Conservation (phyloP, 345 rosid species). For the Brassica cretica region DNA sequence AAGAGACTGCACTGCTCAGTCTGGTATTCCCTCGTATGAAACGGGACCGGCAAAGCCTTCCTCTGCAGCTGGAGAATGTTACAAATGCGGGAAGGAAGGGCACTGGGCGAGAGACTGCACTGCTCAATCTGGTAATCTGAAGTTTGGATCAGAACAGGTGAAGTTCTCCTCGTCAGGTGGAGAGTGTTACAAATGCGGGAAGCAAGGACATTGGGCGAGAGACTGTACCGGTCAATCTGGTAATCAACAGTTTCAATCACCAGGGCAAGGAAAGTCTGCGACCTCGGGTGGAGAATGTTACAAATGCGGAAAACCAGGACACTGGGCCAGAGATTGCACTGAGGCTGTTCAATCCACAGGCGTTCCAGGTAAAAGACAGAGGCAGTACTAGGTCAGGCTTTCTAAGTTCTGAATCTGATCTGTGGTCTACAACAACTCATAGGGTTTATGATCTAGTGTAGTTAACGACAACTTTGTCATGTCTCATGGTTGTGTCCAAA, state of each 20-base stretch:
- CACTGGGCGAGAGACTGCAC: slow-evolving; percentile 60
- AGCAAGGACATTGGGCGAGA: slow-evolving; percentile 56
- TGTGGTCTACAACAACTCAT: background rate
- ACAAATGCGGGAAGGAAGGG: slow-evolving; percentile 41
- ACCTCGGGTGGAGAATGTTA: slow-evolving; percentile 34
- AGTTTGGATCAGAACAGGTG: slow-evolving; percentile 19
- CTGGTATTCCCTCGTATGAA: slow-evolving; percentile 9
- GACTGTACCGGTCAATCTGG: slow-evolving; percentile 44
- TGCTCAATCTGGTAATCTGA: slow-evolving; percentile 25
- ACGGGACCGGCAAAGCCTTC: slow-evolving; percentile 22
- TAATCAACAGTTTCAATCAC: slow-evolving; percentile 21
- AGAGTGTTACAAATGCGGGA: slow-evolving; percentile 50
- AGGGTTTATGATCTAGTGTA: background rate
- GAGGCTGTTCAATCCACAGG: slow-evolving; percentile 22
- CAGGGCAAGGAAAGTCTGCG: slow-evolving; percentile 31
- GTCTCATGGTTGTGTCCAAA: background rate
- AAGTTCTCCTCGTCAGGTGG: slow-evolving; percentile 31
- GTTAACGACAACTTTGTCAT: background rate
- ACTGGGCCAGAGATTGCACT: slow-evolving; percentile 65
- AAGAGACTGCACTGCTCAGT: slow-evolving; percentile 43
- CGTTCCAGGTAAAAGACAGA: slow-evolving; percentile 31
- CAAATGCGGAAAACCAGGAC: slow-evolving; percentile 60
- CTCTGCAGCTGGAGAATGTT: slow-evolving; percentile 21
- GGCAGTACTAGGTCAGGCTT: slow-evolving; percentile 34
- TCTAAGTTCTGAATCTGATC: background rate